Evolutionary conservation across 768 basidiomycete genomes (phyloP).

Genomic region (Suillus hirtellus): DNA sequence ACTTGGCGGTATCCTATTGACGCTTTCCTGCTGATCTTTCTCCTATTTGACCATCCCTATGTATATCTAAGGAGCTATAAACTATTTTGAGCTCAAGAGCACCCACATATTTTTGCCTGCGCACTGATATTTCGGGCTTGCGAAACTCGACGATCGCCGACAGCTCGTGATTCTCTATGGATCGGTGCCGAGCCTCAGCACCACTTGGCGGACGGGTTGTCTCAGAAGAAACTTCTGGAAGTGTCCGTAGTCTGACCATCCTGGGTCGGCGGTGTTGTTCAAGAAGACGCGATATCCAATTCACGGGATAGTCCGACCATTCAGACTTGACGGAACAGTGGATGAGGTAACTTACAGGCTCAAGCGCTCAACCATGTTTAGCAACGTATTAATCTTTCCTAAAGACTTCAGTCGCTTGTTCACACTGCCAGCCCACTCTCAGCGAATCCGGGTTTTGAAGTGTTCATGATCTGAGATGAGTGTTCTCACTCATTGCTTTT

Average conservation of each 20-base stretch:
- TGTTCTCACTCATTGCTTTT: neutral
- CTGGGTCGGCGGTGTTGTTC: neutral
- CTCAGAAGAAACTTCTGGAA: neutral
- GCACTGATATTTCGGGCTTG: neutral
- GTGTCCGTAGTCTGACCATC: neutral
- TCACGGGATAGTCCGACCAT: conserved; percentile 5
- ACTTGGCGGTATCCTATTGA: neutral
- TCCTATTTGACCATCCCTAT: neutral
- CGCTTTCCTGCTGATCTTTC: neutral
- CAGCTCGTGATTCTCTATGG: neutral
- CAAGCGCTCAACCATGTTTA: neutral
- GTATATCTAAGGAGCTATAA: neutral
- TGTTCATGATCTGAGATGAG: neutral
- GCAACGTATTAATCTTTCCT: neutral
- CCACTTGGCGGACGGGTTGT: neutral
- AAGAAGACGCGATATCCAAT: neutral
- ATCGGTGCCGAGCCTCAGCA: neutral
- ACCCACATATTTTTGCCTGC: no score
- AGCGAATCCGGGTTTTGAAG: neutral
- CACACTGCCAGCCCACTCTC: neutral
- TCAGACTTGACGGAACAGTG: neutral
- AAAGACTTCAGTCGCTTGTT: neutral
- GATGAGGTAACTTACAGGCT: neutral
- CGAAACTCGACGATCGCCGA: neutral
- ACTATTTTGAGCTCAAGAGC: neutral